Evolutionary conservation across 2,329 filamentous ascomycete species (phyloP), one percentile per base, ranked within the genome.

Genomic region (Fusarium scirpi): DNA sequence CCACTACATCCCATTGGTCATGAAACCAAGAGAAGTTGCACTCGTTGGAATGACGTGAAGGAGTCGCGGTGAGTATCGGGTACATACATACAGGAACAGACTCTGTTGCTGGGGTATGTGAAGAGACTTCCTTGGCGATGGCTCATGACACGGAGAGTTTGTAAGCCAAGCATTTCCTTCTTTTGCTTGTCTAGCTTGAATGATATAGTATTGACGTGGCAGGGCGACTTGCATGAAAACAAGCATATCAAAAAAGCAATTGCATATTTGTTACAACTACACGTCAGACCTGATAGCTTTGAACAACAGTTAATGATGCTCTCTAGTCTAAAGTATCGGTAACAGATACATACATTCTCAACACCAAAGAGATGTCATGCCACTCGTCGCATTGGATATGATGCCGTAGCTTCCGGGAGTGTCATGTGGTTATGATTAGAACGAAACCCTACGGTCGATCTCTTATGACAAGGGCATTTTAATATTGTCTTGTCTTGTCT

Each of bases 371-470:
- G 30, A 59, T 56, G 63, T 54, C 67, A 68, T 60, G 43, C 58
- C 62, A 70, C 62, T 45, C 46, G 47, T 60, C 60, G 30, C 45
- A 38, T 51, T 49, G 18, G 22, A 44, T 24, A 32, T 41, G 56
- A 62, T 40, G 30, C 57, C 58, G 67, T 63, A 20, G 46, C 62
- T 68, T 70, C 67, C 53, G 47, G n/a, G 29, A 40, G 51, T 47
- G 46, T 68, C 67, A 57, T 68, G 67, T 60, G 63, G 52, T 57
- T 62, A 18, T 59, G 49, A 62, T 44, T 30, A 24, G 8, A 29
- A 29, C 41, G 18, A 38, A 70, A 61, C 67, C 67, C 67, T 70
- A 65, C 67, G 15, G 62, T 65, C 54, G 46, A 65, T 51, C 48
- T 25, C 22, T 38, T 51, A 30, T 51, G 30, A 25, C 16, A 13